phyloP scores from a whole-genome alignment of 805 yeast genomes.

The Isabelozyma gotoi region DNA sequence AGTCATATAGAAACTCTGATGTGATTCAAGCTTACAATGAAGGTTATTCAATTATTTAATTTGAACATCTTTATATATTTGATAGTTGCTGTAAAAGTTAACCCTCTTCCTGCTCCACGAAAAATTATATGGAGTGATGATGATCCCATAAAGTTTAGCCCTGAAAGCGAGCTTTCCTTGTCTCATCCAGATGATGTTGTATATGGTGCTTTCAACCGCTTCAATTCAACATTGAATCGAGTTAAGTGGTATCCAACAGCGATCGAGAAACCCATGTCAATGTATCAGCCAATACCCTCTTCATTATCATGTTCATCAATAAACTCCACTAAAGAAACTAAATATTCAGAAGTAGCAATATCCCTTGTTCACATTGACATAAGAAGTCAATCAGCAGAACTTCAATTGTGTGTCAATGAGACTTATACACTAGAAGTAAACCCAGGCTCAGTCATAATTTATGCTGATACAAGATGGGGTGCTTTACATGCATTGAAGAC shows the following conservation, averaged over 20 bases:
- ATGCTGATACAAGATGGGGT: slow-evolving; percentile 40
- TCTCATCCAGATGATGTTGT: slow-evolving; percentile 11
- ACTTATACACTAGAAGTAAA: slow-evolving; percentile 24
- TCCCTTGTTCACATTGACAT: slow-evolving; percentile 9
- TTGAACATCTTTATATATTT: too few species aligned
- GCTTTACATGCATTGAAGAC: slow-evolving; percentile 41
- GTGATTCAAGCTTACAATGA: too few species aligned
- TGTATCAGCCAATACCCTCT: slow-evolving; percentile 16
- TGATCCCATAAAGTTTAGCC: slow-evolving; percentile 6
- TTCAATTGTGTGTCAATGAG: slow-evolving; percentile 39
- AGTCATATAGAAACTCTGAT: too few species aligned
- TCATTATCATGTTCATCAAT: background rate
- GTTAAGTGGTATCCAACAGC: slow-evolving; percentile 37
- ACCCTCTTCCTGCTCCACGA: slow-evolving; percentile 24
- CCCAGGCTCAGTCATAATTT: slow-evolving; percentile 12
- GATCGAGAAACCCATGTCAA: slow-evolving; percentile 20
- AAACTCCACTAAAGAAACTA: slow-evolving; percentile 1
- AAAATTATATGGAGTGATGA: slow-evolving; percentile 17
- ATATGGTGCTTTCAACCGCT: slow-evolving; percentile 21
- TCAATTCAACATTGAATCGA: slow-evolving; percentile 10
- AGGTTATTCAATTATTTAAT: too few species aligned
- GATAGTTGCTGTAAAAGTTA: slow-evolving; percentile 15
- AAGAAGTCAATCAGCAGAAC: slow-evolving; percentile 17
- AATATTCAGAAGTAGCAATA: slow-evolving; percentile 1
- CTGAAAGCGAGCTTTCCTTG: slow-evolving; percentile 4